A percentile compares a stretch with the other conserved stretches of the same genome.
Evolutionary conservation across 2,329 filamentous ascomycete species (phyloP).

Genomic region (Pestalotiopsis sp.): DNA sequence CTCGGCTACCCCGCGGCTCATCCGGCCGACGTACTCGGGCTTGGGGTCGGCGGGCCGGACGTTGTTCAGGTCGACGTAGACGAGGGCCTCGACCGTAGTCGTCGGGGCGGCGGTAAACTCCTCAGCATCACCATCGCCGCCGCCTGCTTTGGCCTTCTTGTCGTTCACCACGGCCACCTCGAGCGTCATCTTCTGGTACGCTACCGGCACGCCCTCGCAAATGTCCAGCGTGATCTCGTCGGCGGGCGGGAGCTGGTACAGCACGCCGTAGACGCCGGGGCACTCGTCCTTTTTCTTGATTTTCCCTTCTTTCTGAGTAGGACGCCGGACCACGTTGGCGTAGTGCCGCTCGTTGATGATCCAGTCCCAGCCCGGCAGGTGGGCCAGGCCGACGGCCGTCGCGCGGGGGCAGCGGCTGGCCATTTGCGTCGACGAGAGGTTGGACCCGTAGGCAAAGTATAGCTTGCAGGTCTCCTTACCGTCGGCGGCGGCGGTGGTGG

Average conservation of each 20-base stretch:
- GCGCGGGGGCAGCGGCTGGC: constrained; percentile 60
- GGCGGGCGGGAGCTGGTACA: constrained; percentile 52
- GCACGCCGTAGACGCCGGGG: constrained; percentile 57
- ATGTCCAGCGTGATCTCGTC: constrained; percentile 58
- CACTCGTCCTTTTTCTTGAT: constrained; percentile 9
- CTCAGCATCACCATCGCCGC: constrained; percentile 1
- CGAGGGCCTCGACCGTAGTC: constrained; percentile 44
- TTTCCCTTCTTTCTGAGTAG: neutral
- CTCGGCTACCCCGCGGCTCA: constrained; percentile 67
- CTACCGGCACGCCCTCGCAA: constrained; percentile 66
- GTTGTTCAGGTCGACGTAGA: constrained; percentile 60
- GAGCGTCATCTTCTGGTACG: constrained; percentile 60
- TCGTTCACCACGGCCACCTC: constrained; percentile 28
- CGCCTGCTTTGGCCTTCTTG: constrained; percentile 17
- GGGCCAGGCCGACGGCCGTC: constrained; percentile 58
- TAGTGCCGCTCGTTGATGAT: constrained; percentile 70
- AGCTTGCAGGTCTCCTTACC: constrained; percentile 26
- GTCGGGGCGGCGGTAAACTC: constrained; percentile 5
- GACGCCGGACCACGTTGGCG: constrained; percentile 61
- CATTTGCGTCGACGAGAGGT: constrained; percentile 71
- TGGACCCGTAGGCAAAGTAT: constrained; percentile 75
- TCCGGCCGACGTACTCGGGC: constrained; percentile 63
- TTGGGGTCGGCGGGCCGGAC: constrained; percentile 43
- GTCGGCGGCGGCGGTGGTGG: neutral
- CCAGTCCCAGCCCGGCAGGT: constrained; percentile 62